These are phyloP conservation scores for Fagopyrum homotropicum DNA, from an alignment of 148 eudicot genomes.

Conservation along the genomic window DNA sequence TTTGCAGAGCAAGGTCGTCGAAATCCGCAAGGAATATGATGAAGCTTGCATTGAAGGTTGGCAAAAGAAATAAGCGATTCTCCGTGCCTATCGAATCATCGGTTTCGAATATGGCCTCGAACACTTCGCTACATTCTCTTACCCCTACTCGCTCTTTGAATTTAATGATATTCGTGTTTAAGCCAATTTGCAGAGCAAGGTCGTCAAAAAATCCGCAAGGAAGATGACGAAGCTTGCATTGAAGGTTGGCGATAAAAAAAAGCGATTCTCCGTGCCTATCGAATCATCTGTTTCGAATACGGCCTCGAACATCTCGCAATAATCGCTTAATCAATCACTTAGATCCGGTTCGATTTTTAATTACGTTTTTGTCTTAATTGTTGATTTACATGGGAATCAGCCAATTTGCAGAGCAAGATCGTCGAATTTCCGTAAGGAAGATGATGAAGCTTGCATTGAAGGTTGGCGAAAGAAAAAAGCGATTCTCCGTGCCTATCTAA, in stretches of 20 bases:
- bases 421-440: background rate
- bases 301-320: constrained; percentile 10
- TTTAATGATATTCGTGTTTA: background rate
- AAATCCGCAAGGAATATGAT: too few species aligned
- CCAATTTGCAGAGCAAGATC: constrained; percentile 12
- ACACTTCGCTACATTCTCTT: too few species aligned
- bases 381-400: background rate
- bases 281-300: background rate
- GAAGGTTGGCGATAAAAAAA: constrained; percentile 10
- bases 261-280: constrained; percentile 13
- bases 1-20: too few species aligned
- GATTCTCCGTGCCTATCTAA: constrained; percentile 10
- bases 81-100: too few species aligned
- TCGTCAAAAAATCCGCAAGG: background rate
- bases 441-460: constrained; percentile 9
- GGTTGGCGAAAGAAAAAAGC: constrained; percentile 3
- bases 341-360: too few species aligned
- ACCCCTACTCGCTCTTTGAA: too few species aligned
- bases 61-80: too few species aligned
- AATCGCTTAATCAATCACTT: background rate
- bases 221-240: constrained; percentile 8
- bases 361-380: too few species aligned
- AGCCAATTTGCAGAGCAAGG: constrained; percentile 15
- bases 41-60: too few species aligned
- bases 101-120: too few species aligned